Evolutionary conservation across 805 yeast species (phyloP).

Genomic region (Blastobotrys terrestris): DNA sequence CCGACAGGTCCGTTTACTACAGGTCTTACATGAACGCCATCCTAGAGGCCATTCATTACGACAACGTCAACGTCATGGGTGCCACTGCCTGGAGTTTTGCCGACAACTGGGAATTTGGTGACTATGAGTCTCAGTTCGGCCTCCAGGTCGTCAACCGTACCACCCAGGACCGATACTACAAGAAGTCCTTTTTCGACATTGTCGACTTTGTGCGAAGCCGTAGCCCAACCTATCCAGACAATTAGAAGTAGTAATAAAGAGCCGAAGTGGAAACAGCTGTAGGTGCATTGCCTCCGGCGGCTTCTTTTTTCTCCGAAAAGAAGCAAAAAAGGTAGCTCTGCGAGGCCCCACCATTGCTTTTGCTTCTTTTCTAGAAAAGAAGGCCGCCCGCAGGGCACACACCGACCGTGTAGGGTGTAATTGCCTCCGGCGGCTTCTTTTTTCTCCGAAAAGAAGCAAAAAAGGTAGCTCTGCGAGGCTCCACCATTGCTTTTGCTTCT

Average conservation of each 20-base stretch:
- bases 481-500: too few species aligned
- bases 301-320: too few species aligned
- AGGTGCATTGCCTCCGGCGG: too few species aligned
- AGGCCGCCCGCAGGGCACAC: too few species aligned
- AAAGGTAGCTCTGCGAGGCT: too few species aligned
- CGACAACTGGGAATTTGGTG: constrained; percentile 33
- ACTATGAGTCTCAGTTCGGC: constrained; percentile 18
- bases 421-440: too few species aligned
- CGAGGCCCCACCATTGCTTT: too few species aligned
- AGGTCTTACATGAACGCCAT: constrained; percentile 28
- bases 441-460: too few species aligned
- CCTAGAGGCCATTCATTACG: constrained; percentile 24
- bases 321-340: too few species aligned
- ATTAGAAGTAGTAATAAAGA: background rate
- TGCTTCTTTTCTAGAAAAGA: too few species aligned
- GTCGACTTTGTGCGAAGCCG: constrained; percentile 13
- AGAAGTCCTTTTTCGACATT: constrained; percentile 19
- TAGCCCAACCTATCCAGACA: background rate
- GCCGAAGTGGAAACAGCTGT: too few species aligned
- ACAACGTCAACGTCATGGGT: constrained; percentile 29
- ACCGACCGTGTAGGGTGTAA: too few species aligned
- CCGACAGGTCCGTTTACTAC: constrained; percentile 29
- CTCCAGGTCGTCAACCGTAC: constrained; percentile 18
- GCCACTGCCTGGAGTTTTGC: constrained; percentile 33
- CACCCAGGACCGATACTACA: constrained; percentile 14